Evolutionary conservation across 768 basidiomycete genomes (phyloP).

Genomic region (Boletales sp.): DNA sequence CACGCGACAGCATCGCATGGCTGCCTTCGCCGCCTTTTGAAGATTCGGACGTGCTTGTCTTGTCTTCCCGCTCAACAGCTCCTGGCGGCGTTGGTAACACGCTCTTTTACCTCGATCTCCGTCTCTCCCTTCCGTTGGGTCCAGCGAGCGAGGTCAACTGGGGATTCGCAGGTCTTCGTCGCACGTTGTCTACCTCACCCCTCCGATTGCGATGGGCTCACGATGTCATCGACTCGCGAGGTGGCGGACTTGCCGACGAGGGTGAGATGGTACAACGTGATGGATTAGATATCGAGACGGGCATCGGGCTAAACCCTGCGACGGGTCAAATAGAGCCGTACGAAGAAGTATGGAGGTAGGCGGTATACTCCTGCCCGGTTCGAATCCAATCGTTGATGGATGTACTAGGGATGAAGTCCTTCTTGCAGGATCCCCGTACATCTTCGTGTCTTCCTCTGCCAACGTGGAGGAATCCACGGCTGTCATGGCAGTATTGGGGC

Average conservation of each 20-base stretch:
- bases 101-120: slow-evolving; percentile 25
- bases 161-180: slow-evolving; percentile 23
- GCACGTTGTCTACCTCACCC: slow-evolving; percentile 17
- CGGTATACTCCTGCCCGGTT: too few relatives aligned
- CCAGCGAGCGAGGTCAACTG: slow-evolving; percentile 17
- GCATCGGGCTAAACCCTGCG: slow-evolving; percentile 20
- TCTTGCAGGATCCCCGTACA: slow-evolving; percentile 8
- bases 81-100: slow-evolving; percentile 9
- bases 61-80: slow-evolving; percentile 24
- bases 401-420: slow-evolving; percentile 20
- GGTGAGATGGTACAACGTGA: slow-evolving; percentile 17
- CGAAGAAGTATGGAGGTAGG: slow-evolving; percentile 24
- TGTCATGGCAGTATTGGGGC: slow-evolving; percentile 23
- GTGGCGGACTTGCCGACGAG: slow-evolving; percentile 12
- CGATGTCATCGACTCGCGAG: slow-evolving; percentile 17
- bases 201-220: slow-evolving; percentile 18
- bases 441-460: slow-evolving; percentile 19
- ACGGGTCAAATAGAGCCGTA: slow-evolving; percentile 17
- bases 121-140: slow-evolving; percentile 21
- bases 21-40: slow-evolving; percentile 16
- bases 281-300: slow-evolving; percentile 23
- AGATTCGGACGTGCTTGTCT: slow-evolving; percentile 25
- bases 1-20: slow-evolving; percentile 24
- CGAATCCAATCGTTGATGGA: not conserved
- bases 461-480: slow-evolving; percentile 8